Percentiles rank a stretch among this genome's conserved stretches.
These are phyloP conservation scores for Ilyonectria sp. DNA, from an alignment of 2,329 filamentous ascomycete genomes.

Conservation along the genomic window DNA sequence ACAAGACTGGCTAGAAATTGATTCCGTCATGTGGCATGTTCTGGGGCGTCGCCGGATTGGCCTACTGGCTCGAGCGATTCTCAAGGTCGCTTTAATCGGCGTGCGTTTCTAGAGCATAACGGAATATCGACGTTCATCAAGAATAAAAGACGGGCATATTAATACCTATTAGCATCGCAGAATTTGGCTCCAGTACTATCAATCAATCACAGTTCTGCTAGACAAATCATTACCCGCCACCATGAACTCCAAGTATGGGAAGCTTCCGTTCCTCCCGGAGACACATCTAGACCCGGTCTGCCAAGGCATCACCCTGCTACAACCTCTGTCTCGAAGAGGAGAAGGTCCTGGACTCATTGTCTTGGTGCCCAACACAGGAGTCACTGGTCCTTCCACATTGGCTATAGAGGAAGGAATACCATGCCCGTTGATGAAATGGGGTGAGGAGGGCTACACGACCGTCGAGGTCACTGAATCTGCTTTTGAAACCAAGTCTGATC, in stretches of 20 bases:
- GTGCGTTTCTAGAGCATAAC: no score
- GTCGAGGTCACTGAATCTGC: constrained; percentile 62
- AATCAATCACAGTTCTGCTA: no score
- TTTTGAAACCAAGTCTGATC: constrained; percentile 27
- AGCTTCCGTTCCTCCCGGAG: constrained; percentile 20
- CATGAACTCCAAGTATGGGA: constrained; percentile 23
- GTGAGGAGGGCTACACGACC: constrained; percentile 78
- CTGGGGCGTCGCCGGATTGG: no score
- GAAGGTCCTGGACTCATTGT: constrained; percentile 41
- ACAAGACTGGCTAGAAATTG: no score
- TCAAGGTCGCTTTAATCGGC: no score
- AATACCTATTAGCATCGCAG: no score
- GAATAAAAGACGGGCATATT: no score
- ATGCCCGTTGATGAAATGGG: constrained; percentile 75
- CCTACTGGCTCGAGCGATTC: no score
- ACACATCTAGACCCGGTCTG: constrained; percentile 16
- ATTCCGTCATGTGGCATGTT: no score
- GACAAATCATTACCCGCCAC: no score
- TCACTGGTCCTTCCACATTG: constrained; percentile 32
- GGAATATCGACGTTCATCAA: no score
- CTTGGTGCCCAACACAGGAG: constrained; percentile 37
- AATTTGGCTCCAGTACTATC: no score
- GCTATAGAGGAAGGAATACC: constrained; percentile 58
- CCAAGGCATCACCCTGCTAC: constrained; percentile 18
- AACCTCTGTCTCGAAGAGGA: constrained; percentile 18